Evolutionary conservation across 768 basidiomycete species (phyloP).

Genomic region (Lentinus brumalis): DNA sequence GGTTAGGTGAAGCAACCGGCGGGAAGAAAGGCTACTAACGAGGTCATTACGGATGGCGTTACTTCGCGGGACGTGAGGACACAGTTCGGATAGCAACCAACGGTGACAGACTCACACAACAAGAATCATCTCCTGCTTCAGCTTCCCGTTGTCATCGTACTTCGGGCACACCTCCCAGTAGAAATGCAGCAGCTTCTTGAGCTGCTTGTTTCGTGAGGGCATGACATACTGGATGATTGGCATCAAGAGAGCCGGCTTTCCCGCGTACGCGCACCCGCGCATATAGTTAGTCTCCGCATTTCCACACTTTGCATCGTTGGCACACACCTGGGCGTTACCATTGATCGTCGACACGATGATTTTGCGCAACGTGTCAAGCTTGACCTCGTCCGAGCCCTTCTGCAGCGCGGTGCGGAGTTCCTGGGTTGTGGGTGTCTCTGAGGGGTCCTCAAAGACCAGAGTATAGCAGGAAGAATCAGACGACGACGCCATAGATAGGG

Average conservation of each 20-base stretch:
- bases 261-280: background rate
- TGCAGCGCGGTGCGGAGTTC: conserved; percentile 84
- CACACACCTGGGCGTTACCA: conserved; percentile 84
- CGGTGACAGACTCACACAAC: conserved; percentile 72
- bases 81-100: conserved; percentile 7
- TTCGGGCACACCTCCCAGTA: conserved; percentile 99
- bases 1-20: conserved; percentile 2
- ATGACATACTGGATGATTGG: conserved; percentile 98
- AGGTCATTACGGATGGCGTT: conserved; percentile 98
- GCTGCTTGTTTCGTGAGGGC: conserved; percentile 91
- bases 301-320: background rate
- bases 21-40: conserved; percentile 47
- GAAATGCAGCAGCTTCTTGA: conserved; percentile 96
- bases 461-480: conserved; percentile 76
- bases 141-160: conserved; percentile 93
- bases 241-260: conserved; percentile 90
- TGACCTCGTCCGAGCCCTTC: conserved; percentile 96
- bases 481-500: conserved; percentile 37
- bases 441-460: conserved; percentile 69
- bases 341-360: conserved; percentile 94
- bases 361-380: conserved; percentile 92
- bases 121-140: conserved; percentile 99
- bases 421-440: conserved; percentile 75
- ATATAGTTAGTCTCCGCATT: background rate
- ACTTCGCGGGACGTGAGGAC: conserved; percentile 40